Percentiles rank a stretch among this genome's conserved stretches.
Conservation (phyloP, 352 stramenopile species). For the Globisporangium nagaii region DNA sequence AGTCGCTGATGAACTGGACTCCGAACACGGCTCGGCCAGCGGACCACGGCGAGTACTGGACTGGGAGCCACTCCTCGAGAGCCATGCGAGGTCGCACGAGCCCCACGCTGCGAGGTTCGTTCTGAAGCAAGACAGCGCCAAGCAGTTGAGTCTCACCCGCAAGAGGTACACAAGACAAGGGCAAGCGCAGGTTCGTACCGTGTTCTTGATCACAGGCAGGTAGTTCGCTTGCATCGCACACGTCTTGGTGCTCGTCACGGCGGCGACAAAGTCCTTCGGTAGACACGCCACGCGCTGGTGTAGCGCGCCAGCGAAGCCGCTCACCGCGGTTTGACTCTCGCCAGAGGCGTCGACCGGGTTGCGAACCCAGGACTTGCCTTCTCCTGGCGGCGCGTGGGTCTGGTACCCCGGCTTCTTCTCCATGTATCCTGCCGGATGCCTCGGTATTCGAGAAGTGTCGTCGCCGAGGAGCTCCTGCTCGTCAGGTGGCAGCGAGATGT, state of each 20-base stretch:
- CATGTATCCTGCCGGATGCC: slow-evolving; percentile 22
- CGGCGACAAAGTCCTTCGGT: slow-evolving; percentile 59
- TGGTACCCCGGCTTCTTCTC: slow-evolving; percentile 56
- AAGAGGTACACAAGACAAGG: not conserved
- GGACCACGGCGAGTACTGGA: slow-evolving; percentile 92
- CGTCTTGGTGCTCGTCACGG: slow-evolving; percentile 66
- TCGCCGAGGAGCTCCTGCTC: slow-evolving; percentile 30
- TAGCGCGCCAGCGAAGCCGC: slow-evolving; percentile 44
- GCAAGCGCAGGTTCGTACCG: slow-evolving; percentile 18
- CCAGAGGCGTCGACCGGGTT: slow-evolving; percentile 45
- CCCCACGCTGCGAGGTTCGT: slow-evolving; percentile 80
- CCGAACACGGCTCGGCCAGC: slow-evolving; percentile 58
- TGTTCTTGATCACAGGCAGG: slow-evolving; percentile 66
- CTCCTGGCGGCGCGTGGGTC: slow-evolving; percentile 48
- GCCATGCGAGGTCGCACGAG: slow-evolving; percentile 81
- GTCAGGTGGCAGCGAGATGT: slow-evolving; percentile 50
- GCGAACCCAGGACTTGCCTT: slow-evolving; percentile 46
- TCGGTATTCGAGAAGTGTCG: not conserved
- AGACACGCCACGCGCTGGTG: slow-evolving; percentile 66
- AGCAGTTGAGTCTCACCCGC: not conserved
- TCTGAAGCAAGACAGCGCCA: slow-evolving; percentile 26
- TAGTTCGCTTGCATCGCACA: slow-evolving; percentile 80
- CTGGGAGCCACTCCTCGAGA: slow-evolving; percentile 85
- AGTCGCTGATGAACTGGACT: slow-evolving; percentile 56
- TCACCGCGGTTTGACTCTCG: slow-evolving; percentile 63